Base-by-base conservation (phyloP, 169 alveolate genomes). In the Plasmodium yoelii region DNA sequence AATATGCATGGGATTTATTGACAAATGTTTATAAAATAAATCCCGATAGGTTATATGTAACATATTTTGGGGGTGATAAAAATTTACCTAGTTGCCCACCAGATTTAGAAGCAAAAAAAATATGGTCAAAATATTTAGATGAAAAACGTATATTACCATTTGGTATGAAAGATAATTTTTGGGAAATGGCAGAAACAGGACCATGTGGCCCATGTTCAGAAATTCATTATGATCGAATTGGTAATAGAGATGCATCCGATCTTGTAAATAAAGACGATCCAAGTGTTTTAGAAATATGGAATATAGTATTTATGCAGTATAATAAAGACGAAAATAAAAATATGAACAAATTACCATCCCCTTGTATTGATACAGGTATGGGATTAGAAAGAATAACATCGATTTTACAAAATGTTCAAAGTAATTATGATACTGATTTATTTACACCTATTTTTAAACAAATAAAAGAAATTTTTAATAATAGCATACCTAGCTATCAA, bases 111-210 rank as follows among this genome's bases (percentile, higher is more conserved):
- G 95, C 99, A 22, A 93, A 94, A 68, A 93, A 90, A 19, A 68
- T 96, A 57, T 97, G 99, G 99, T 69, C 87, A 64, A 80, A 95
- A 80, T 96, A 96, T 77, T 60, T 97, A 47, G 98, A 97, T 15
- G 95, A 87, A 18, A 80, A 68, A 18, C 80, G 90, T 57, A 94
- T 88, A n/a, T 57, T 94, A 69, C 98, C 98, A 15, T 96, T 96
- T 74, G 97, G 98, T 2, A 73, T 91, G 90, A 95, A 96, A 75
- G 99, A 97, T 26, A 97, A 97, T 91, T 97, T 97, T 94, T 97
- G 99, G 99, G 99, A 97, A 94, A 97, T 97, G 99, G 99, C 98
- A 2, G 99, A 97, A 77, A 96, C 98, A 2, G 99, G 99, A 22
- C 99, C 99, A 9, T 97, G 99, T 68, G 99, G 99, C 10, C 99